Evolutionary conservation across 2,329 filamentous ascomycete species (phyloP).

Genomic region (Colletotrichum magnum): DNA sequence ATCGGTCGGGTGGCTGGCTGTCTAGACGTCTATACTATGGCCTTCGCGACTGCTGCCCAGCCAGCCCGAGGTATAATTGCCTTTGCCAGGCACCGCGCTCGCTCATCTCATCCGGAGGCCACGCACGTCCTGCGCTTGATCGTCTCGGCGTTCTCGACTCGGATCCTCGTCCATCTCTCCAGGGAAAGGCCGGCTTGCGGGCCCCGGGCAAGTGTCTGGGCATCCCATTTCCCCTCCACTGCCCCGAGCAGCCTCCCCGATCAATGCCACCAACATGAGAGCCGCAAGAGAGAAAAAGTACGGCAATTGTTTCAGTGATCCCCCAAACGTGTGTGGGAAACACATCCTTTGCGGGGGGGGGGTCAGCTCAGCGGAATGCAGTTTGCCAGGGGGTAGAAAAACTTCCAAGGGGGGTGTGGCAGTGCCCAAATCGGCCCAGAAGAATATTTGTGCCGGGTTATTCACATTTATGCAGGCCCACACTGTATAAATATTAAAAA

Average conservation of each 20-base stretch:
- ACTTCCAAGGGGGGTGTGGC: too few species aligned
- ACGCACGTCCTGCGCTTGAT: conserved; percentile 1
- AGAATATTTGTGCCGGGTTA: too few species aligned
- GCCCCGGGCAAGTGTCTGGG: conserved; percentile 18
- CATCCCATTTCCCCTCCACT: conserved; percentile 19
- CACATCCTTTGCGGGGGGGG: background rate
- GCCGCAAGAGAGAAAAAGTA: background rate
- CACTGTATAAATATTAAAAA: too few species aligned
- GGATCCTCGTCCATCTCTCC: background rate
- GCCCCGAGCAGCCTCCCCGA: conserved; percentile 6
- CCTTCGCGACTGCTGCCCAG: background rate
- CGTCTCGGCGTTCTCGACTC: background rate
- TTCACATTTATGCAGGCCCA: too few species aligned
- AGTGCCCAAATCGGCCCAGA: too few species aligned
- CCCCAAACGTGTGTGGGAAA: conserved; percentile 21
- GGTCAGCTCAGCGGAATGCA: too few species aligned
- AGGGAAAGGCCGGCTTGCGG: conserved; percentile 23
- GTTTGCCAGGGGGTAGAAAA: too few species aligned
- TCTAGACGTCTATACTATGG: background rate
- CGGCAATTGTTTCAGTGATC: conserved; percentile 30
- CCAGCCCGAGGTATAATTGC: background rate
- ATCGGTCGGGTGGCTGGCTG: background rate
- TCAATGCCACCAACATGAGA: conserved; percentile 19
- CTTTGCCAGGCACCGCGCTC: background rate
- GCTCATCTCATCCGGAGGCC: background rate